A percentile compares a stretch with the other conserved stretches of the same genome.
Evolutionary conservation across 768 basidiomycete genomes (phyloP).

Genomic region (Trametes maxima): DNA sequence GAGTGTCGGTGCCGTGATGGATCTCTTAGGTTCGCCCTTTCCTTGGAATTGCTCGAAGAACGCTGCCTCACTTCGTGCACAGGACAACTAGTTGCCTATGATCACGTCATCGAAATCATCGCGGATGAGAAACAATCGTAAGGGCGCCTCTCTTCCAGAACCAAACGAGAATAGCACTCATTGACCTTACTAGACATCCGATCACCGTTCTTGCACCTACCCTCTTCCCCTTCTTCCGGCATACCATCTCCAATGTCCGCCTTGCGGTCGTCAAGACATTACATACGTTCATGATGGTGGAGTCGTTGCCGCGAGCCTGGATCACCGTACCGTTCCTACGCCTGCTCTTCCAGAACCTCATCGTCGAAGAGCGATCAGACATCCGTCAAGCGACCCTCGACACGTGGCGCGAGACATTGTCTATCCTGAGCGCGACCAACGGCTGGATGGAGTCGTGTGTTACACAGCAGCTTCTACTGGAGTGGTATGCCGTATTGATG

Average conservation of each 20-base stretch:
- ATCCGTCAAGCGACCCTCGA: conserved; percentile 72
- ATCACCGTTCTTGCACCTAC: conserved; percentile 83
- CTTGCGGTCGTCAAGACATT: conserved; percentile 90
- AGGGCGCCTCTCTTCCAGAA: conserved; percentile 39
- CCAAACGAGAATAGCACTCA: not conserved
- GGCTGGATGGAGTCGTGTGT: conserved; percentile 56
- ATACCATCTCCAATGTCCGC: conserved; percentile 92
- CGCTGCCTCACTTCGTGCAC: not conserved
- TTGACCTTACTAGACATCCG: conserved; percentile 59
- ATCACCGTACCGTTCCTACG: conserved; percentile 74
- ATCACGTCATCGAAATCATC: conserved; percentile 75
- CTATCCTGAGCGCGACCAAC: conserved; percentile 48
- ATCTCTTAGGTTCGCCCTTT: conserved; percentile 72
- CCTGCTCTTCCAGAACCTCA: conserved; percentile 90
- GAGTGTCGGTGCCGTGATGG: conserved; percentile 97
- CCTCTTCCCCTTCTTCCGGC: conserved; percentile 95
- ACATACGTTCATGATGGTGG: conserved; percentile 80
- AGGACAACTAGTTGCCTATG: conserved; percentile 85
- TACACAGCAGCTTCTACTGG: conserved; percentile 61
- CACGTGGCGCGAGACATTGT: conserved; percentile 75
- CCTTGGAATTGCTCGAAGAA: not conserved
- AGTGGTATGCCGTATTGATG: conserved; percentile 90
- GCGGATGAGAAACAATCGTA: conserved; percentile 72
- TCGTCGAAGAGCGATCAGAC: conserved; percentile 88
- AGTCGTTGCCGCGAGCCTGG: conserved; percentile 80